Base-by-base conservation (phyloP, 1,139 yeast species). In the Maudiozyma humilis region DNA sequence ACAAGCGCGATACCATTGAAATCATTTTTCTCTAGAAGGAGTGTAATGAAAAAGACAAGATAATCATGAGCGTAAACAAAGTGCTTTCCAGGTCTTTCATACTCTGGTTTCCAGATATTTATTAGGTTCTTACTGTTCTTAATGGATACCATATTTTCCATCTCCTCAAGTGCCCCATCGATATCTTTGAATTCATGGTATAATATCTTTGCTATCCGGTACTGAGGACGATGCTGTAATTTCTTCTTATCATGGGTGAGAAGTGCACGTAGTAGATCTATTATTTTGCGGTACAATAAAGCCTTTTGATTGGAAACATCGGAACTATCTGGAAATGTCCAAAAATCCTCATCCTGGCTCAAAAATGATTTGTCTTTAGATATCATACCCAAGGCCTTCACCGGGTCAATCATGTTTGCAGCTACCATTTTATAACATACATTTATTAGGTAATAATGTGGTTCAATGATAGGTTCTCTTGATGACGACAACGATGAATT, bases 201-300 rank as follows among this genome's bases (percentile, higher is more conserved):
- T 16, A 71, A 65, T 8, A 88, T 76, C 43, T 66, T 69, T 0
- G 97, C 86, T n/a, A 85, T 67, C 47, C 89, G 69, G 57, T 75
- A 88, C 3, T 78, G 72, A 1, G 96, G 94, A 44, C 84, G 76
- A 91, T 98, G 43, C 88, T 95, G 96, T 96, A 88, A 45, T 79
- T 86, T 36, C 59, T 80, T 84, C 62, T 83, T 88, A 59, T 91
- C 97, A 18, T 75, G 67, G 0, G 68, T 49, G 18, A 75, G 65
- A 6, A 88, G 59, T 47, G 56, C 65, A 38, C 60, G 64, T 46
- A 71, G 54, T 4, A 68, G 56, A 0, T 57, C 59, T 2, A 75
- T 59, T 19, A 73, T 54, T 35, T 62, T 52, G 2, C 49, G 49
- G 41, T 58, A 61, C 40, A 69, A 60, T 3, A 47, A 43, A 17